Base-by-base conservation (phyloP, 2,329 filamentous ascomycete species). In the Furcasterigmium sp. region DNA sequence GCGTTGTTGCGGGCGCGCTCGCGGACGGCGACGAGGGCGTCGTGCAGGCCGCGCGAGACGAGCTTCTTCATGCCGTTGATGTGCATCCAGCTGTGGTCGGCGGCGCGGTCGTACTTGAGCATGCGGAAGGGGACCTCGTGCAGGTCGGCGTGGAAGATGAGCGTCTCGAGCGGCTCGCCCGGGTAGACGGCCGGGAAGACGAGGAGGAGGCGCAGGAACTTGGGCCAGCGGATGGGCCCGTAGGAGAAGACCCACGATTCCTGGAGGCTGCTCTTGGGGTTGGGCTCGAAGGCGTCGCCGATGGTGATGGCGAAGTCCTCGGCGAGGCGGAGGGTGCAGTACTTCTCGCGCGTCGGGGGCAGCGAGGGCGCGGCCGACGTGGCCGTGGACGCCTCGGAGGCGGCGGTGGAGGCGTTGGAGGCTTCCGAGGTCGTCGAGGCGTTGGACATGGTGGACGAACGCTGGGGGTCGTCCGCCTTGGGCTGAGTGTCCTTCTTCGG, bases 111-210 rank as follows among this genome's bases (percentile, higher is more conserved):
- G 34, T 49, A 46, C 30, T 43, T 46, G 8, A 51, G 40, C 26
- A 46, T 46, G 29, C 48, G 48, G 44, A 43, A 51, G 15, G 48
- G 48, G 10, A 49, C 43, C 46, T 51, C 48, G 18, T 49, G 34
- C 21, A 49, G 44, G 41, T 49, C 48, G 23, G 48, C 48, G 29
- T 51, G 48, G 44, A 51, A 51, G 20, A 51, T 39, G 30, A 51
- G 42, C 4, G 48, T 51, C 44, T 51, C 48, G 20, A 51, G 41
- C n/a, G 37, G 26, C 34, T 51, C 48, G 10, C 44, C 39, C 3
- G 18, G 30, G 26, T 41, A 38, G 7, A 32, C 29, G 23, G 46
- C 41, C 5, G 48, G 46, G 26, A 51, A 37, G 34, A 51, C 46
- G 10, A 51, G 44, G 26, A 51, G 44, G 28, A 51, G 44, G 18